A percentile compares a stretch with the other conserved stretches of the same genome.
Evolutionary conservation across 805 yeast genomes (phyloP).

Genomic region (Zygotorulaspora florentina): DNA sequence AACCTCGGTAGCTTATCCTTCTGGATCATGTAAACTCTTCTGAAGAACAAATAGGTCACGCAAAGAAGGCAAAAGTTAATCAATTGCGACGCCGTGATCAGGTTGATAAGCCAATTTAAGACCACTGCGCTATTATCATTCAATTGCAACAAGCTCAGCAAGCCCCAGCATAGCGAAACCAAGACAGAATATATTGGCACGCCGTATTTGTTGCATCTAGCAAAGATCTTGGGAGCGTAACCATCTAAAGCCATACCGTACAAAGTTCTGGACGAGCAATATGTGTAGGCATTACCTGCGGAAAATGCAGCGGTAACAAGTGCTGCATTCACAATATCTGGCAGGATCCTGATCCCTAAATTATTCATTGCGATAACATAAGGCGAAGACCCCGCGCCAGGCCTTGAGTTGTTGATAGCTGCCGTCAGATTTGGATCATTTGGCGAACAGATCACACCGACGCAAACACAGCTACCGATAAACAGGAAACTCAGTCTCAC

Average conservation of each 20-base stretch:
- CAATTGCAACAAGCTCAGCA: slow-evolving; percentile 62
- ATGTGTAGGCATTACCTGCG: slow-evolving; percentile 79
- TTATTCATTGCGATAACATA: slow-evolving; percentile 79
- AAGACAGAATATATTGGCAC: slow-evolving; percentile 61
- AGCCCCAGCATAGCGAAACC: slow-evolving; percentile 53
- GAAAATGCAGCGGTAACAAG: slow-evolving; percentile 72
- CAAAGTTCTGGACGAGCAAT: slow-evolving; percentile 63
- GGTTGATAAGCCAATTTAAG: slow-evolving; percentile 65
- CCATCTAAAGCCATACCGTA: slow-evolving; percentile 70
- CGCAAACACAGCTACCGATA: slow-evolving; percentile 69
- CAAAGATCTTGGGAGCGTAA: slow-evolving; percentile 65
- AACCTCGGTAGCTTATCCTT: slow-evolving; percentile 39
- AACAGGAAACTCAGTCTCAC: slow-evolving; percentile 63
- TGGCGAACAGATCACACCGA: slow-evolving; percentile 71
- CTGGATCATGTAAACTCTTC: slow-evolving; percentile 54
- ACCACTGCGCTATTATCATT: slow-evolving; percentile 57
- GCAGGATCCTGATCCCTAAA: slow-evolving; percentile 60
- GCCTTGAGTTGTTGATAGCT: slow-evolving; percentile 56
- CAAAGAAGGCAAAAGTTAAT: slow-evolving; percentile 56
- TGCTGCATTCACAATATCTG: slow-evolving; percentile 74
- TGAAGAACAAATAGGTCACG: slow-evolving; percentile 57
- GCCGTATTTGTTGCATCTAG: slow-evolving; percentile 59
- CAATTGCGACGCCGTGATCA: slow-evolving; percentile 67
- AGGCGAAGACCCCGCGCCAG: slow-evolving; percentile 79
- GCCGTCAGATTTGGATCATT: slow-evolving; percentile 57